These are phyloP conservation scores for Nepenthes mirabilis DNA, from an alignment of 148 eudicot genomes.

Conservation along the genomic window DNA sequence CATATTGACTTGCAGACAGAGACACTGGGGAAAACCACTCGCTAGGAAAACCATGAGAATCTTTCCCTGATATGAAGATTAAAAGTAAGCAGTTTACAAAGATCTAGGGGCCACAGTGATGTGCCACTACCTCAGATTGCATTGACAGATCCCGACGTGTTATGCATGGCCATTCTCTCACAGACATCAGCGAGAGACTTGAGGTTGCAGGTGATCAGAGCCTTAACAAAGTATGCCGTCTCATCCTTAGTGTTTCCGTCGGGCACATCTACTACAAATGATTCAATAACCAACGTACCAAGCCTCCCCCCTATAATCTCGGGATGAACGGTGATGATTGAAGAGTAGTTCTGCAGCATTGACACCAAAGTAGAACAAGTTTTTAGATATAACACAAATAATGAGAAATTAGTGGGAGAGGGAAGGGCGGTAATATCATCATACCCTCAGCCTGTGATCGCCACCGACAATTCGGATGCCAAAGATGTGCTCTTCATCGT, in stretches of 20 bases:
- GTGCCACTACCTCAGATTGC: too few relatives aligned
- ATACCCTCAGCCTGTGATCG: slow-evolving; percentile 54
- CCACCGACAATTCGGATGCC: slow-evolving; percentile 46
- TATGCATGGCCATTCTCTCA: slow-evolving; percentile 38
- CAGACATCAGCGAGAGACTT: slow-evolving; percentile 63
- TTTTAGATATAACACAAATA: neutral
- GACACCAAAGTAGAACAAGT: neutral
- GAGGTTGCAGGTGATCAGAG: slow-evolving; percentile 60
- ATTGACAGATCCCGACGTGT: neutral
- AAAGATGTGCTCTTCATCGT: slow-evolving; percentile 51
- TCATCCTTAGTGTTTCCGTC: slow-evolving; percentile 64
- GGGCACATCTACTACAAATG: slow-evolving; percentile 66
- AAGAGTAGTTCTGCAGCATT: slow-evolving; percentile 56
- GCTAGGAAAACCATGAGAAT: too few relatives aligned
- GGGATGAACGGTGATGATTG: slow-evolving; percentile 57
- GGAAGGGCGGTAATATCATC: too few relatives aligned
- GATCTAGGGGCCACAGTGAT: too few relatives aligned
- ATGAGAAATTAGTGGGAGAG: too few relatives aligned
- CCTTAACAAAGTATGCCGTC: slow-evolving; percentile 54
- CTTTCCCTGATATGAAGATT: too few relatives aligned
- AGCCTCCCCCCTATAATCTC: slow-evolving; percentile 40
- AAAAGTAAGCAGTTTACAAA: too few relatives aligned
- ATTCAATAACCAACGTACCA: slow-evolving; percentile 58
- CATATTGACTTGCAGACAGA: too few relatives aligned
- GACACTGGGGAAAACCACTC: too few relatives aligned